A percentile compares a stretch with the other conserved stretches of the same genome.
These are phyloP conservation scores for Aspergillus tanneri DNA, from an alignment of 2,329 filamentous ascomycete species.

Conservation along the genomic window DNA sequence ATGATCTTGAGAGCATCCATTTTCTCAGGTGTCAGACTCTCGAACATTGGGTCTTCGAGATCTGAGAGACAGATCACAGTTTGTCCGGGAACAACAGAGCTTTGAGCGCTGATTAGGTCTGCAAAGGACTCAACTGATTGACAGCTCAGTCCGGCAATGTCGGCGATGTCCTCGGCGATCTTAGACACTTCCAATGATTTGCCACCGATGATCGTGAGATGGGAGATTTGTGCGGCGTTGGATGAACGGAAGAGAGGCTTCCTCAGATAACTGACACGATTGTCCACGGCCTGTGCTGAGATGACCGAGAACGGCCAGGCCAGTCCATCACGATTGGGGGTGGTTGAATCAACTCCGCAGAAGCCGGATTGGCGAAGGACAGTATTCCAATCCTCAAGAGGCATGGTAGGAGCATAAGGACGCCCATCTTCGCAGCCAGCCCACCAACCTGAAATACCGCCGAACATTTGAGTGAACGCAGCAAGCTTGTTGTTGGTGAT, in stretches of 20 bases:
- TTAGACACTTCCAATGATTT: neutral
- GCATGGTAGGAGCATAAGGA: neutral
- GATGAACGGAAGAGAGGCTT: neutral
- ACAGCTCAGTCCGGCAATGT: neutral
- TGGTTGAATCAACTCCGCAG: neutral
- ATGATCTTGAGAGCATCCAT: neutral
- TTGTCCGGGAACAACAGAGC: neutral
- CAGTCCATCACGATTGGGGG: neutral
- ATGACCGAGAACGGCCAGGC: neutral
- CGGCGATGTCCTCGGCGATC: neutral
- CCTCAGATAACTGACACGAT: neutral
- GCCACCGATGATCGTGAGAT: neutral
- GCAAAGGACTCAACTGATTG: neutral
- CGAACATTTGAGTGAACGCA: neutral
- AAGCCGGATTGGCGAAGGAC: neutral
- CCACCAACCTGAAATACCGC: neutral
- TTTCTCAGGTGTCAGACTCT: neutral
- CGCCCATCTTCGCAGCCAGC: neutral
- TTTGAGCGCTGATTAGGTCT: neutral
- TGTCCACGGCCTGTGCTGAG: neutral
- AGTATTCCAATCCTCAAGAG: neutral
- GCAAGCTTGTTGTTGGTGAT: neutral
- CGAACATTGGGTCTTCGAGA: neutral
- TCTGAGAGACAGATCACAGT: neutral
- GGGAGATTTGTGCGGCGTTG: neutral